Evolutionary conservation across 495 filamentous ascomycete genomes (phyloP).

Genomic region (Xeromyces bisporus): DNA sequence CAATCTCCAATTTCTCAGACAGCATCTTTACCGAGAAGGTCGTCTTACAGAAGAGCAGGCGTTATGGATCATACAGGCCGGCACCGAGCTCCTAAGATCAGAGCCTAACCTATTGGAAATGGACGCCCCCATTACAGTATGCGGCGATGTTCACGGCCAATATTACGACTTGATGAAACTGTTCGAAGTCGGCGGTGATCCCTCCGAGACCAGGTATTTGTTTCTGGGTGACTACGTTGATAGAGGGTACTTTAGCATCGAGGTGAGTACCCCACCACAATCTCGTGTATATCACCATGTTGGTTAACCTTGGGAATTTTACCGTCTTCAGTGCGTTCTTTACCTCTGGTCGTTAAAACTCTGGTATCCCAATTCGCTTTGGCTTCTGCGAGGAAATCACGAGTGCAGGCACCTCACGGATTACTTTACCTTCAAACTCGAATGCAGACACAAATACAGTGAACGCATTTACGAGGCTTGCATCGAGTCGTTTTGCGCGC

Average conservation of each 20-base stretch:
- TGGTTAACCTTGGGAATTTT: too few species aligned
- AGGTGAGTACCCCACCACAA: too few species aligned
- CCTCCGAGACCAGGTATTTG: slow-evolving; percentile 86
- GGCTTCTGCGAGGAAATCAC: slow-evolving; percentile 93
- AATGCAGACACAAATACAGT: slow-evolving; percentile 98
- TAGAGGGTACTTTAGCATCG: slow-evolving; percentile 95
- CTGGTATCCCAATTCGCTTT: slow-evolving; percentile 94
- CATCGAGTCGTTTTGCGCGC: slow-evolving; percentile 90
- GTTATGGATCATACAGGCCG: slow-evolving; percentile 78
- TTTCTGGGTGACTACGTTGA: slow-evolving; percentile 98
- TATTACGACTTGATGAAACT: slow-evolving; percentile 99
- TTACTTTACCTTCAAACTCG: slow-evolving; percentile 98
- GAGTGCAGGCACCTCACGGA: slow-evolving; percentile 97
- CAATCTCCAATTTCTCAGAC: slow-evolving; percentile 84
- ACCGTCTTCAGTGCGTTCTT: slow-evolving; percentile 54
- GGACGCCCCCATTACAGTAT: slow-evolving; percentile 99
- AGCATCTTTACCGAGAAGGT: slow-evolving; percentile 95
- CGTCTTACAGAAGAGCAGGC: slow-evolving; percentile 94
- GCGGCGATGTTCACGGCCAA: slow-evolving; percentile 95
- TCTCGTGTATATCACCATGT: too few species aligned
- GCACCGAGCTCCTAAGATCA: slow-evolving; percentile 62
- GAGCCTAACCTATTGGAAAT: slow-evolving; percentile 97
- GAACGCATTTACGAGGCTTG: slow-evolving; percentile 94
- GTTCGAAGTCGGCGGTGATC: slow-evolving; percentile 95
- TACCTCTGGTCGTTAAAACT: slow-evolving; percentile 98